These are phyloP conservation scores for Bipolaris gigantea DNA, from an alignment of 2,329 filamentous ascomycete species.

Conservation along the genomic window DNA sequence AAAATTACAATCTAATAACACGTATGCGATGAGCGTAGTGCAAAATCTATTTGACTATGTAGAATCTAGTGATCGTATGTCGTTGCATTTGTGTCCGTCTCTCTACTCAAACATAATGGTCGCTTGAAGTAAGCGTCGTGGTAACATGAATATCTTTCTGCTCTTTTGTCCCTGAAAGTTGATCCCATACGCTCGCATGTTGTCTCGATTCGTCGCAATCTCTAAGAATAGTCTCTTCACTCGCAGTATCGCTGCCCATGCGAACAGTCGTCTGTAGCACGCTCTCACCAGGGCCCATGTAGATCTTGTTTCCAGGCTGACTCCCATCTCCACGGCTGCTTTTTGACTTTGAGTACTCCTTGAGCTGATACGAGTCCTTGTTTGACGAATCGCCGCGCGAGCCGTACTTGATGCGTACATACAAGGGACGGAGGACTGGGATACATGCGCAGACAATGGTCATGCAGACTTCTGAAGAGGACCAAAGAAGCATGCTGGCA, in stretches of 20 bases:
- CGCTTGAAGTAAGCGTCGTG: slow-evolving; percentile 12
- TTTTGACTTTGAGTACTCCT: slow-evolving; percentile 22
- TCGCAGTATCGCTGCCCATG: slow-evolving; percentile 26
- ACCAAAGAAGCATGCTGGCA: slow-evolving; percentile 37
- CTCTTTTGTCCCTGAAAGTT: slow-evolving; percentile 7
- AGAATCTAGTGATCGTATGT: not conserved
- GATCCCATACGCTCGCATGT: slow-evolving; percentile 3
- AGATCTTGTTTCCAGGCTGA: slow-evolving; percentile 19
- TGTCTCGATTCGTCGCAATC: not conserved
- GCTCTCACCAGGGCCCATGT: slow-evolving; percentile 22
- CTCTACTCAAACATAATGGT: slow-evolving; percentile 4
- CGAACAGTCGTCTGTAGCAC: slow-evolving; percentile 26
- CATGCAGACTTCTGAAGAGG: slow-evolving; percentile 49
- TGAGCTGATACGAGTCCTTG: slow-evolving; percentile 25
- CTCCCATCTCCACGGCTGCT: slow-evolving; percentile 8
- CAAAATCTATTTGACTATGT: not conserved
- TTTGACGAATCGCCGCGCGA: slow-evolving; percentile 22
- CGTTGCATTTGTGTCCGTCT: not conserved
- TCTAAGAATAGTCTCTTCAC: slow-evolving; percentile 36
- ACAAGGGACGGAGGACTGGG: slow-evolving; percentile 49
- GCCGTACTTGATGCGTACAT: slow-evolving; percentile 38
- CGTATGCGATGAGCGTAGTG: not conserved
- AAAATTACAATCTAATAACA: not conserved
- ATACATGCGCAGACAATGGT: slow-evolving; percentile 58
- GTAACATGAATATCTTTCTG: slow-evolving; percentile 18